Base-by-base conservation (phyloP, 129 eudicot species). In the Erigeron canadensis region DNA sequence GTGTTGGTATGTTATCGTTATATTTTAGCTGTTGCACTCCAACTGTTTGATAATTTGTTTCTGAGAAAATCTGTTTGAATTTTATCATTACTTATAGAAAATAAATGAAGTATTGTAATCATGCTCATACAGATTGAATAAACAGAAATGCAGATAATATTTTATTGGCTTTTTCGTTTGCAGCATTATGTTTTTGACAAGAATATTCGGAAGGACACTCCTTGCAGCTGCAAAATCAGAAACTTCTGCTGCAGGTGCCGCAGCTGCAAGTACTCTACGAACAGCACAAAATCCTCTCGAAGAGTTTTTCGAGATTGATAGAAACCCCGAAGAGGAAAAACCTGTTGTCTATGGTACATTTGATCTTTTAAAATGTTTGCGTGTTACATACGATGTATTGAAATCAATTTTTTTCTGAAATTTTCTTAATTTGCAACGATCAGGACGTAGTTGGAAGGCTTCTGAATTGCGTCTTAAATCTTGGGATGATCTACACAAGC, bases 391-490 rank as follows among this genome's bases (percentile, higher is more conserved):
- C 45, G 22, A 5, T 13, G 1, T 28, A 0, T 28, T 34, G 10
- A 23, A 5, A 12, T 13, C 65, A 28, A 16, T 59, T 21, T 8
- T 45, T 45, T 45, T 46, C 53, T 12, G 28, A 22, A 10, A 34
- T 8, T 59, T 59, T 11, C 28, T 13, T 59, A 10, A 2, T 59
- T 59, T 40, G 43, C 19, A 59, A 42, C 4, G 10, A 1, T 76
- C 80, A 92, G 98, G 98, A 65, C 82, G 98, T 63, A 73, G 98
- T 74, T 92, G 91, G 98, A 92, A 92, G 86, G 96, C 98, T 75
- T 67, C 85, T 70, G 98, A 92, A 62, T 71, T 92, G 15, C 92
- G 96, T 45, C 88, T 89, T 22, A 92, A 92, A 81, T 89, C 98
- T 38, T 92, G 98, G 98, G 98, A 92, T 56, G 98, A 92, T 79